Conservation (phyloP, 495 filamentous ascomycete genomes). For the Letharia lupina region DNA sequence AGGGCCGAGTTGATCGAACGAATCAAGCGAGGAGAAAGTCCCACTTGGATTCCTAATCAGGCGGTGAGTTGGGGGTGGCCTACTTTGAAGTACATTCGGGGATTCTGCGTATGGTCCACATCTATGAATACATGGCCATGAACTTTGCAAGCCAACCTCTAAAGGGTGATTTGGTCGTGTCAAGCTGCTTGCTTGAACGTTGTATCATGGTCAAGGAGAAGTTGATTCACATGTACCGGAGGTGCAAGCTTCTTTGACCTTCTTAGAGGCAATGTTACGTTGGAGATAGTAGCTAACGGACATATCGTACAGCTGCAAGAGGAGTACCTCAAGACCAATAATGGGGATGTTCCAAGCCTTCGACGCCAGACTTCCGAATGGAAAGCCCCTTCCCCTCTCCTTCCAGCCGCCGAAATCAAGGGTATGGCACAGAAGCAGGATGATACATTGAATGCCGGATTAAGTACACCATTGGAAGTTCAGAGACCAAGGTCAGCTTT, state of each 20-base stretch:
- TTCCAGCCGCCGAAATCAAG: slow-evolving; percentile 26
- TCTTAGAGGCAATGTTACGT: not conserved
- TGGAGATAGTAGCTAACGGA: slow-evolving; percentile 5
- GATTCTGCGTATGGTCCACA: not conserved
- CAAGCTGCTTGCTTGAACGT: not conserved
- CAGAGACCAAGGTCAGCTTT: slow-evolving; percentile 79
- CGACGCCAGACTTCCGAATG: slow-evolving; percentile 3
- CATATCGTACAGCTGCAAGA: slow-evolving; percentile 10
- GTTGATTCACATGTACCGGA: not conserved
- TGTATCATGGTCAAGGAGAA: not conserved
- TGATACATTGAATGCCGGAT: slow-evolving; percentile 22
- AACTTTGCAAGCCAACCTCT: not conserved
- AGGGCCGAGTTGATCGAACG: slow-evolving; percentile 75
- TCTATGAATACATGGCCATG: not conserved
- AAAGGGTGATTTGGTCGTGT: not conserved
- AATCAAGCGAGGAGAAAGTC: slow-evolving; percentile 71
- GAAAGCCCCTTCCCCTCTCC: slow-evolving; percentile 22
- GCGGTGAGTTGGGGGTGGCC: slow-evolving; percentile 43
- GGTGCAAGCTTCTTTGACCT: not conserved
- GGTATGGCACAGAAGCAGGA: slow-evolving; percentile 3
- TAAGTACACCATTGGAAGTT: slow-evolving; percentile 48
- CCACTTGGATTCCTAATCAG: slow-evolving; percentile 61
- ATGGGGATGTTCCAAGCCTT: slow-evolving; percentile 15
- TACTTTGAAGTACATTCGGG: not conserved
- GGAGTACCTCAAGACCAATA: slow-evolving; percentile 25